Evolutionary conservation across 352 stramenopile species (phyloP).

Genomic region (Nothophytophthora sp.): DNA sequence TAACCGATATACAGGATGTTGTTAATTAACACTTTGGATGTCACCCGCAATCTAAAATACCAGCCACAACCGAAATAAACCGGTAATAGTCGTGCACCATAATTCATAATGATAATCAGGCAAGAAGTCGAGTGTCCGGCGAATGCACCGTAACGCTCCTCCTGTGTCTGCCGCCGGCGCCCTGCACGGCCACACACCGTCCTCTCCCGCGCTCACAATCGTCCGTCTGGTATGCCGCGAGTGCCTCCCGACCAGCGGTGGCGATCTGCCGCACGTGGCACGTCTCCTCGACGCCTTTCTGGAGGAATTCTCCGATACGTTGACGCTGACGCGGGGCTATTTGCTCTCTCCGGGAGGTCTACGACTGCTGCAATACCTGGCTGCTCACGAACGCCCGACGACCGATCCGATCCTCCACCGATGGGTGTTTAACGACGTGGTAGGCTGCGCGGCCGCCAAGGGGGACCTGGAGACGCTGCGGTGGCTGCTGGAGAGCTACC

Average conservation of each 20-base stretch:
- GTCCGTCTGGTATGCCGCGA: slow-evolving; percentile 5
- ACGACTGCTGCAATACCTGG: slow-evolving; percentile 15
- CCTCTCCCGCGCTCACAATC: neutral
- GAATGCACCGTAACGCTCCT: too few species aligned
- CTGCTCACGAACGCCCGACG: slow-evolving; percentile 1
- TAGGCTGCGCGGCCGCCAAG: slow-evolving; percentile 1
- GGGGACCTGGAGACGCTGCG: slow-evolving; percentile 14
- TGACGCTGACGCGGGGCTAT: slow-evolving; percentile 10
- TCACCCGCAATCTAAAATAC: too few species aligned
- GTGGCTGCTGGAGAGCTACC: slow-evolving; percentile 16
- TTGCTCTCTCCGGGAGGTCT: neutral
- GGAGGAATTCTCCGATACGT: slow-evolving; percentile 7
- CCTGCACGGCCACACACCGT: too few species aligned
- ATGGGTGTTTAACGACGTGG: slow-evolving; percentile 8
- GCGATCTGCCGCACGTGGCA: slow-evolving; percentile 9
- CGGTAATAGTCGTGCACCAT: too few species aligned
- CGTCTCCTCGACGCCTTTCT: slow-evolving; percentile 13
- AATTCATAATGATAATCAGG: too few species aligned
- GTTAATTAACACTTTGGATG: too few species aligned
- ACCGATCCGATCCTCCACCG: slow-evolving; percentile 8
- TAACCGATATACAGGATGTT: too few species aligned
- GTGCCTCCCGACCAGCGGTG: slow-evolving; percentile 1
- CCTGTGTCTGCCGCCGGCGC: too few species aligned
- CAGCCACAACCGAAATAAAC: too few species aligned
- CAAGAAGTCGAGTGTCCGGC: too few species aligned